Evolutionary conservation across 495 filamentous ascomycete species (phyloP).

Genomic region (Penicillium ucsense): DNA sequence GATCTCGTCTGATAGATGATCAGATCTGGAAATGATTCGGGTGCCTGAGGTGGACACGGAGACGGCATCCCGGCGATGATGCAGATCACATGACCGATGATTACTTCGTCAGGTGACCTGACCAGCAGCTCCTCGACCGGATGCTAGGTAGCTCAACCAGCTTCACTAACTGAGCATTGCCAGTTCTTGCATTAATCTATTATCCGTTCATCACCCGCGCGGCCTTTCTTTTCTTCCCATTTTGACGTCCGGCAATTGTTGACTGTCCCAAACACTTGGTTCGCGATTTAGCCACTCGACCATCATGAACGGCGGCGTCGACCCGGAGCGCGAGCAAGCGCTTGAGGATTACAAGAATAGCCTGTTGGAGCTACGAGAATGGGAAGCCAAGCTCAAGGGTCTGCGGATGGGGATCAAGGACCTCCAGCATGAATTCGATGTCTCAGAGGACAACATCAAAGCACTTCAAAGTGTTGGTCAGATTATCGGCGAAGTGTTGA

Average conservation of each 20-base stretch:
- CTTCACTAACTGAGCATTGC: conserved; percentile 6
- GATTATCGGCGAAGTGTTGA: conserved; percentile 98
- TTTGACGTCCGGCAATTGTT: too few relatives aligned
- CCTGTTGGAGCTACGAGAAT: conserved; percentile 93
- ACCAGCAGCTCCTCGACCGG: conserved; percentile 23
- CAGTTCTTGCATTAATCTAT: conserved; percentile 10
- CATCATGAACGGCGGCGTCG: conserved; percentile 42
- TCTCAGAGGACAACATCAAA: conserved; percentile 99
- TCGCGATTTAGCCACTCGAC: conserved; percentile 4
- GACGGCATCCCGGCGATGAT: conserved; percentile 5
- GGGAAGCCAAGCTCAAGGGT: conserved; percentile 92
- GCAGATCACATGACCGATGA: conserved; percentile 13
- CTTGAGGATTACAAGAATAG: conserved; percentile 85
- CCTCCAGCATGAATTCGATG: conserved; percentile 86
- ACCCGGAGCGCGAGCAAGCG: conserved; percentile 68
- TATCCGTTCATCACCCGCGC: background rate
- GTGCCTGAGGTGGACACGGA: background rate
- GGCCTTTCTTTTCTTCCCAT: background rate
- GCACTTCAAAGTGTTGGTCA: conserved; percentile 97
- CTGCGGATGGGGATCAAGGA: conserved; percentile 91
- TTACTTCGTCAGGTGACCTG: conserved; percentile 21
- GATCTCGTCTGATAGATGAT: too few relatives aligned
- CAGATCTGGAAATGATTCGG: background rate
- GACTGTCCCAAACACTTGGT: conserved; percentile 1
- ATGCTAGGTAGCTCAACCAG: conserved; percentile 19